Evolutionary conservation across 257 asterid species (phyloP).

Genomic region (Solanum commersonii): DNA sequence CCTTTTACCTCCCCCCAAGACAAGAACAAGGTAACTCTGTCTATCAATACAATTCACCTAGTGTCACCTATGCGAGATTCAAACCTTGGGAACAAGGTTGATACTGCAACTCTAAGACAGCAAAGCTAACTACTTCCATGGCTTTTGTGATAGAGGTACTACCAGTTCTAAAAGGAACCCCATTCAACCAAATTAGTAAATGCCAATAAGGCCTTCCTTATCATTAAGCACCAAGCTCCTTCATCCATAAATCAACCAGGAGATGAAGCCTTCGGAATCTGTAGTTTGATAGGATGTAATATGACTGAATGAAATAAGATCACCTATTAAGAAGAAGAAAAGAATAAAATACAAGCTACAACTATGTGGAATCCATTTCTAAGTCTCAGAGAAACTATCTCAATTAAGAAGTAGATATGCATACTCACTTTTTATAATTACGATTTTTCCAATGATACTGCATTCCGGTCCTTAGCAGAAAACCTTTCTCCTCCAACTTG

Average conservation of each 20-base stretch:
- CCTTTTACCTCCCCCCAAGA: neutral
- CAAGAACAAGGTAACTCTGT: neutral
- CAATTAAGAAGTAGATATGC: slow-evolving; percentile 2
- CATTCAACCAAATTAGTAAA: neutral
- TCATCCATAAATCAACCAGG: neutral
- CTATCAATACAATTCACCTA: neutral
- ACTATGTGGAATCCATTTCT: neutral
- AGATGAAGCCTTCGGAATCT: neutral
- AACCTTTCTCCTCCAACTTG: slow-evolving; percentile 67
- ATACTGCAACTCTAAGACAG: neutral
- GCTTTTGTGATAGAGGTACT: neutral
- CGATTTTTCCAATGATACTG: slow-evolving; percentile 95
- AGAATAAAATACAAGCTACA: neutral
- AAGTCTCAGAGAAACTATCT: slow-evolving; percentile 1
- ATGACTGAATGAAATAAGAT: neutral
- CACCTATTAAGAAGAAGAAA: neutral
- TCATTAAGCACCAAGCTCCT: neutral
- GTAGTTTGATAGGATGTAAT: neutral
- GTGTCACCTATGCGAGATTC: neutral
- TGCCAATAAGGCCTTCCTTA: neutral
- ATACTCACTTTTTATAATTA: slow-evolving; percentile 60
- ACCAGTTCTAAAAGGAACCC: neutral
- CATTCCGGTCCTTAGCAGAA: slow-evolving; percentile 87
- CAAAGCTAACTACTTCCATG: neutral
- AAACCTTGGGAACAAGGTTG: neutral